Base-by-base conservation (phyloP, 2,329 filamentous ascomycete species). In the Laburnicola sp. region DNA sequence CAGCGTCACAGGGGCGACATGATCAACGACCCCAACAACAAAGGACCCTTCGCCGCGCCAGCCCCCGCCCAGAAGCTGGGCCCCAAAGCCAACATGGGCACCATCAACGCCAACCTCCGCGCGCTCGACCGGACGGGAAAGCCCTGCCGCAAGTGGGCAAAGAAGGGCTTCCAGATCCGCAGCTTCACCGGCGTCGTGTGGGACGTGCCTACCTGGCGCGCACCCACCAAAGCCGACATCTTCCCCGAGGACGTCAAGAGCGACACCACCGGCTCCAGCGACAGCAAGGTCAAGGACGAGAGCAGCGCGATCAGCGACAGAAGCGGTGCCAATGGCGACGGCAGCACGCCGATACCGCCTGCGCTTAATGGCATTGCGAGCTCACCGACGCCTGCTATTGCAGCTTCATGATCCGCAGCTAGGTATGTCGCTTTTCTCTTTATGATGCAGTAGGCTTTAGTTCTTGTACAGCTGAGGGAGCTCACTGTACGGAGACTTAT, bases 21-120 rank as follows among this genome's bases (percentile, higher is more conserved):
- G 52, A 78, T 77, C 66, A 75, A 77, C 61, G 68, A 74, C 55
- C 67, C 70, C 23, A 68, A 69, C 58, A 63, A 54, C 48, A 74
- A 74, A 49, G 63, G 60, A 10, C 62, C 80, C 63, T 75, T 78
- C 41, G 63, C 69, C 52, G 68, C 71, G 54, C 63, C 68, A n/a
- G 68, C 72, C 22, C 74, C 78, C 38, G 78, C 80, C 44, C 89
- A 93, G 75, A 96, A 96, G 73, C 86, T 97, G 25, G 93, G 93
- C 3, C 94, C 94, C 61, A 97, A 97, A 75, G 93, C 93, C 45
- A 97, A 97, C 72, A 89, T 93, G 66, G 94, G 94, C 58, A 93
- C 93, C 53, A 99, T 99, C 80, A 99, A 99, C 70, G 94, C 94
- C 48, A 90, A 91, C 45, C 86, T 99, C 43, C 90, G 94, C 48